Base-by-base conservation (phyloP, 73 alveolate genomes). In the Diophrys sp. region DNA sequence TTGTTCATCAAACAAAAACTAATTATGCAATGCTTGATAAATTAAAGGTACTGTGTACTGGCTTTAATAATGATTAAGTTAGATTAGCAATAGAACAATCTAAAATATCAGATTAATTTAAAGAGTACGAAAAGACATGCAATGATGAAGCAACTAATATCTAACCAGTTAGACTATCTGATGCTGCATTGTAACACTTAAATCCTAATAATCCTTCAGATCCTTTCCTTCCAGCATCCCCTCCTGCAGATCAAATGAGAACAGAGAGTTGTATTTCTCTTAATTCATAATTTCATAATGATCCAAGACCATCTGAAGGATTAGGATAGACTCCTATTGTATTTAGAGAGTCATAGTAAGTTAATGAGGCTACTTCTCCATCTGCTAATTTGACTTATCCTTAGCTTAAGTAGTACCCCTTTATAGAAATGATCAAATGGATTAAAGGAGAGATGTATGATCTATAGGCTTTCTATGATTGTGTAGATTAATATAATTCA, bases 401-500 rank as follows among this genome's bases (percentile, higher is more conserved):
- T 5, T 5, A 44, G 62, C n/a, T 11, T 44, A 44, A 44, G 18
- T 18, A 44, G 5, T 11, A 5, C 18, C 62, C 62, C 18, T 44
- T 44, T 18, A 11, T 44, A 44, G 62, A 44, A 44, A 44, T 44
- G 62, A 44, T 44, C 5, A 5, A 11, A 11, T 44, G 62, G 62
- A 44, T 44, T 44, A 44, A 44, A 44, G 62, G 62, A 44, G 62
- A 44, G 62, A 44, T 73, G 44, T 73, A 73, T 33, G 81, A 73
- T 27, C 14, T 73, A 2, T 33, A 23, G 31, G 81, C 81, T 0
- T 53, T 73, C 18, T 24, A 73, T 33, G 81, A 73, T 54, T 73
- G 81, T 44, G 62, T 44, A 11, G 5, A 44, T 5, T 44, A 44
- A 18, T 44, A 44, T 44, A 11, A 18, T 44, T 11, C 18, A 18